phyloP scores from a whole-genome alignment of 75 land plant species.

The Adiantum capillusveneris region DNA sequence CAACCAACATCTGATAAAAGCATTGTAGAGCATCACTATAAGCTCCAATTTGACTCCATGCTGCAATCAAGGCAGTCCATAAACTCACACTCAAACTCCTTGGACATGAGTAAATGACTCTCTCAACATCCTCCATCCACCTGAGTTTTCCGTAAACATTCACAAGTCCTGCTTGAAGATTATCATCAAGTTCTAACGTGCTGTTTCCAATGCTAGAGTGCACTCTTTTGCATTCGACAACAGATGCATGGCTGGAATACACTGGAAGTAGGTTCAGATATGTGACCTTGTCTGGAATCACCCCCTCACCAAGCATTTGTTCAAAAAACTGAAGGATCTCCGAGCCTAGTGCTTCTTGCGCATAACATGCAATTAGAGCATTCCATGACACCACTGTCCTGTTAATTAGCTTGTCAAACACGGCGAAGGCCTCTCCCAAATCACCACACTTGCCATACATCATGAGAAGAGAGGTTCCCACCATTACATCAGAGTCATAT shows the following conservation, averaged over 20 bases:
- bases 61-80: constrained; percentile 5
- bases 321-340: constrained; percentile 45
- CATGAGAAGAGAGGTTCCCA: constrained; percentile 42
- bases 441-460: constrained; percentile 47
- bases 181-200: background rate
- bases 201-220: background rate
- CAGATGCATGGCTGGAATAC: too few species aligned
- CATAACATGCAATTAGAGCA: constrained; percentile 43
- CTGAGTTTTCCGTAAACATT: background rate
- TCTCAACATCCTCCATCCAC: background rate
- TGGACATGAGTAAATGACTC: background rate
- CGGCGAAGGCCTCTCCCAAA: constrained; percentile 8
- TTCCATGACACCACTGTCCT: constrained; percentile 45
- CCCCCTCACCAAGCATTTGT: constrained; percentile 32
- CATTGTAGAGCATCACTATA: background rate
- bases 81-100: background rate
- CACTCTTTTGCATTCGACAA: too few species aligned
- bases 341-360: constrained; percentile 23
- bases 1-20: background rate
- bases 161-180: background rate
- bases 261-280: background rate
- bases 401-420: constrained; percentile 17
- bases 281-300: constrained; percentile 5
- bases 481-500: constrained; percentile 20
- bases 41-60: background rate